phyloP scores from a whole-genome alignment of 495 filamentous ascomycete species.

The Penicillium coprophilum region DNA sequence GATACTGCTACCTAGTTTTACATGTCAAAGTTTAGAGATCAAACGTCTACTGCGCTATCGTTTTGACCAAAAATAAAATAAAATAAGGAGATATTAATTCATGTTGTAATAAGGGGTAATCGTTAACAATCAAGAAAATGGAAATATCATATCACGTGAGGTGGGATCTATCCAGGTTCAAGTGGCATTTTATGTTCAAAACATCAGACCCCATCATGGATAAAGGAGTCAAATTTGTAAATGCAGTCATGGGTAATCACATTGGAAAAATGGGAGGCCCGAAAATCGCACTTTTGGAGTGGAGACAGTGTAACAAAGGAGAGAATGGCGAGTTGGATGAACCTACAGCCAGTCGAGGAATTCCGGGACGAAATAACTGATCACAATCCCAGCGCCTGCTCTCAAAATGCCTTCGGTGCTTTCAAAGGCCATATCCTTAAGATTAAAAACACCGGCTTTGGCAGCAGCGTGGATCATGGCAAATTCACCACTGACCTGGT shows the following conservation, averaged over 20 bases:
- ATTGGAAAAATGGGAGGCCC: neutral
- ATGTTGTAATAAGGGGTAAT: slow-evolving; percentile 6
- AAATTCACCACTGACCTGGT: slow-evolving; percentile 95
- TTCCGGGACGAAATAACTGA: slow-evolving; percentile 92
- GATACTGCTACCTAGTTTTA: neutral
- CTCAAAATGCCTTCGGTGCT: slow-evolving; percentile 88
- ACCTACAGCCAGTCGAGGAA: slow-evolving; percentile 78
- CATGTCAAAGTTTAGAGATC: neutral
- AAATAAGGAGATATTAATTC: slow-evolving; percentile 6
- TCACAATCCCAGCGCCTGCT: slow-evolving; percentile 86
- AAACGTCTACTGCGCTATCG: neutral
- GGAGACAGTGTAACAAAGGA: neutral
- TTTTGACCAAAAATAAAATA: neutral
- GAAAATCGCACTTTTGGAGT: slow-evolving; percentile 5
- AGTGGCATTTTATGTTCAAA: neutral
- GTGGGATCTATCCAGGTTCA: slow-evolving; percentile 9
- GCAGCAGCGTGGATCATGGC: slow-evolving; percentile 97
- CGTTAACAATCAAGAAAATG: neutral
- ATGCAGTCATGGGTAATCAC: neutral
- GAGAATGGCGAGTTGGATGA: neutral
- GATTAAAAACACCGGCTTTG: slow-evolving; percentile 95
- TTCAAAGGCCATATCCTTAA: slow-evolving; percentile 95
- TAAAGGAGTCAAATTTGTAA: neutral
- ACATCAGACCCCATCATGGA: neutral
- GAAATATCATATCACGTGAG: slow-evolving; percentile 10